Evolutionary conservation across 352 stramenopile genomes (phyloP), one percentile per base, ranked within the genome.

Genomic region (Phytophthora ohioensis): DNA sequence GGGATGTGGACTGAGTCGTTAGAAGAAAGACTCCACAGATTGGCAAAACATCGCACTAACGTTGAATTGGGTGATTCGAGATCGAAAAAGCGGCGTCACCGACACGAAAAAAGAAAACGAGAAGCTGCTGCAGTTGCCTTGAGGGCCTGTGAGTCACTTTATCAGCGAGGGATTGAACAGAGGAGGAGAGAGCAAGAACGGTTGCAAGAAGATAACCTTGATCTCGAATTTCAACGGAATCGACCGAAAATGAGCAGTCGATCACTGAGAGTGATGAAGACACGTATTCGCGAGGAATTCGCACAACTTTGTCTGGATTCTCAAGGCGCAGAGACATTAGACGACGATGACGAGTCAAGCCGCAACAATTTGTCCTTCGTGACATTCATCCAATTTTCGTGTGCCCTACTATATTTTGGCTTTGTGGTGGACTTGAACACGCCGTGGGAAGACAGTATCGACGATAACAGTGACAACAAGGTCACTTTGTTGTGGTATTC

Each of bases 341-440:
- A 56, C 6, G 32, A 52, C 2, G 36, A 65, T 42, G 57, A 15
- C 17, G 32, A 46, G 6, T 38, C 32, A 21, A 39, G 31, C n/a
- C 32, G 53, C 27, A 42, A 27, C 3, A 27, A 27, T 12, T 49
- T 41, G 10, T 47, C 53, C 5, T 45, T 58, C 9, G 53, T 84
- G 45, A 72, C 66, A 21, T 84, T 81, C 53, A 63, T 91, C 13
- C 78, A 87, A 62, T 91, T 91, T 56, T 87, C 82, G 6, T 91
- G 82, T 36, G 79, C 73, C 1, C 41, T 91, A 3, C 57, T 91
- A 9, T 86, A 87, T 43, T 91, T 91, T 32, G 82, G 82, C 15
- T 76, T 91, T 36, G 79, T 87, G 21, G 61, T 75, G 1, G 70
- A 79, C 34, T 57, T 78, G 13, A 75, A 80, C n/a, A 80, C 79